These are phyloP conservation scores for Heracleum sosnowskyi DNA, from an alignment of 129 eudicot genomes.

Conservation along the genomic window DNA sequence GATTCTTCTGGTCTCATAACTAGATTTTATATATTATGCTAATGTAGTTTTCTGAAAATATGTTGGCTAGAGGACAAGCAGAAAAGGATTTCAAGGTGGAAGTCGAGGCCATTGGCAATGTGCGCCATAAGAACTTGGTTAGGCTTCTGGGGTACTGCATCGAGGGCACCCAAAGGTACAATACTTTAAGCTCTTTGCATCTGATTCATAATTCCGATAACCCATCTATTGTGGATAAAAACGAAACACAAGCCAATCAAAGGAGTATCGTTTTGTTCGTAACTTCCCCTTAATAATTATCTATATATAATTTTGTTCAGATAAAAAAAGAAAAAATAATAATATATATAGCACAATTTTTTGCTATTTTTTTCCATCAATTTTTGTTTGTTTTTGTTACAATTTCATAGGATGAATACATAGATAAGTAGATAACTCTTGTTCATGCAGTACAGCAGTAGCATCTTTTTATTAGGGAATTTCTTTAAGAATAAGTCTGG, in stretches of 20 bases:
- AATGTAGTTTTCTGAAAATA: not conserved
- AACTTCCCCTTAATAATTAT: not conserved
- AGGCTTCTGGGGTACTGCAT: conserved; percentile 31
- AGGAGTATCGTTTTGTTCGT: not conserved
- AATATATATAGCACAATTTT: not conserved
- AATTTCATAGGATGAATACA: not conserved
- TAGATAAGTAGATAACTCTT: not conserved
- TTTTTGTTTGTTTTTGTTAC: not conserved
- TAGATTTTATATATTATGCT: not conserved
- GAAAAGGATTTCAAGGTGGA: conserved; percentile 31
- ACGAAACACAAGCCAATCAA: not conserved
- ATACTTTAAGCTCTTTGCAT: not conserved
- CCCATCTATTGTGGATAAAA: not conserved
- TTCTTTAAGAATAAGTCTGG: not conserved
- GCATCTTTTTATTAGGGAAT: not conserved
- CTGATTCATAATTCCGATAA: not conserved
- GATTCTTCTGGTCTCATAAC: not conserved
- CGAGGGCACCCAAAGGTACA: conserved; percentile 35
- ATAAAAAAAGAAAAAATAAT: no score
- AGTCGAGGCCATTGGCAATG: conserved; percentile 36
- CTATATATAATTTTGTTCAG: not conserved
- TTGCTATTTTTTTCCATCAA: not conserved
- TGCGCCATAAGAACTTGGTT: conserved; percentile 28
- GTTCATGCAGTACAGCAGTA: not conserved
- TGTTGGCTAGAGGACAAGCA: conserved; percentile 25